Evolutionary conservation across 257 asterid species (phyloP).

Genomic region (Nicotiana otophora): DNA sequence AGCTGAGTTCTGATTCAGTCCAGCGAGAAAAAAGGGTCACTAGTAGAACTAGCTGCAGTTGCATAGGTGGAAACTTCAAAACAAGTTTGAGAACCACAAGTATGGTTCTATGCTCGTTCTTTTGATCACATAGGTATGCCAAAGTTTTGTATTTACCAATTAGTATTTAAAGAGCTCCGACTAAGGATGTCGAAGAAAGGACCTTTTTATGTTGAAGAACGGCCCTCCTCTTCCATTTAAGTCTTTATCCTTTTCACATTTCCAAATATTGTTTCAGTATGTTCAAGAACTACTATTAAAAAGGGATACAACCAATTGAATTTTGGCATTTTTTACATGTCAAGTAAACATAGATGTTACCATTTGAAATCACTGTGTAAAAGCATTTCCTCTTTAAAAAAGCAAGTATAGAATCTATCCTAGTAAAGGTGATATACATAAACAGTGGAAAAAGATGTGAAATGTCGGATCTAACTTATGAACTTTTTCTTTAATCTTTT

Average conservation of each 20-base stretch:
- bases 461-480: background rate
- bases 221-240: background rate
- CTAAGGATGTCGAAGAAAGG: background rate
- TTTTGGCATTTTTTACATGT: background rate
- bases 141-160: background rate
- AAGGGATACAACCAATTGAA: background rate
- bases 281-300: background rate
- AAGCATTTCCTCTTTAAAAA: background rate
- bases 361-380: background rate
- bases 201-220: too few relatives aligned
- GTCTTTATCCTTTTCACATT: background rate
- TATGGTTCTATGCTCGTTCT: background rate
- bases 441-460: background rate
- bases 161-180: background rate
- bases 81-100: background rate
- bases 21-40: background rate
- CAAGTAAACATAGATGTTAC: background rate
- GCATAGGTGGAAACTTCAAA: background rate
- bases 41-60: background rate
- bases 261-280: background rate
- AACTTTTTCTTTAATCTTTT: background rate
- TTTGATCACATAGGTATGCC: background rate
- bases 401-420: background rate
- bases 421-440: background rate
- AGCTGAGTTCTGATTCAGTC: background rate